phyloP scores from a whole-genome alignment of 2,329 filamentous ascomycete genomes.

The Penicillium fuscoglaucum region DNA sequence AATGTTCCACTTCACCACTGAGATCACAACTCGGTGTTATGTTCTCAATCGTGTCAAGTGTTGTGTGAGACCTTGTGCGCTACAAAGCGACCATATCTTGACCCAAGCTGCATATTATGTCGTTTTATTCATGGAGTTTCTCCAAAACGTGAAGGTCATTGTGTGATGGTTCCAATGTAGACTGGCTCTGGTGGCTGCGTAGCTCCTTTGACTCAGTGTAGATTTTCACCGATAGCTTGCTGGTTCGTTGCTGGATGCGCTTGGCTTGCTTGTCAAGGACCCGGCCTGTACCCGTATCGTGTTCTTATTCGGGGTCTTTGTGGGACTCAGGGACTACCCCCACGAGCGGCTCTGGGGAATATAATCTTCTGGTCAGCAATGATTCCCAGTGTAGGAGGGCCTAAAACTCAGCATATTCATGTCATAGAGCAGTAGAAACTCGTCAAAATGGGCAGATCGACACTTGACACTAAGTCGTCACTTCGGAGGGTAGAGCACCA shows the following conservation, averaged over 20 bases:
- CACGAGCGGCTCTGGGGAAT: neutral
- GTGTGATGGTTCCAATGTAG: neutral
- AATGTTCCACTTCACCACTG: neutral
- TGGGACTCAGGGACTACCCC: neutral
- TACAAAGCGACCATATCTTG: neutral
- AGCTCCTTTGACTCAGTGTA: neutral
- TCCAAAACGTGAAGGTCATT: neutral
- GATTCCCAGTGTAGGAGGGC: neutral
- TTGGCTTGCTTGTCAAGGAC: neutral
- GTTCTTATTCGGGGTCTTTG: neutral
- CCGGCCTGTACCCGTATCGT: neutral
- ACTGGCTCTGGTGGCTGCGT: neutral
- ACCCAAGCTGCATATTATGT: no score
- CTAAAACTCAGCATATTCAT: neutral
- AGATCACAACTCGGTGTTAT: no score
- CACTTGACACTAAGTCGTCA: no score
- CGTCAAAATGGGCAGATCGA: neutral
- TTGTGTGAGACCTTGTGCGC: no score
- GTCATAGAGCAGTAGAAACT: neutral
- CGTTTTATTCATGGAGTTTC: no score
- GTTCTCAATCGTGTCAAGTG: neutral
- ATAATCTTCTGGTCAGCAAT: neutral
- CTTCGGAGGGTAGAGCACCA: neutral
- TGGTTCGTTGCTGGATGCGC: neutral
- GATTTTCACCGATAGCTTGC: no score